Evolutionary conservation across 768 basidiomycete species (phyloP).

Genomic region (Saitozyma podzolica): DNA sequence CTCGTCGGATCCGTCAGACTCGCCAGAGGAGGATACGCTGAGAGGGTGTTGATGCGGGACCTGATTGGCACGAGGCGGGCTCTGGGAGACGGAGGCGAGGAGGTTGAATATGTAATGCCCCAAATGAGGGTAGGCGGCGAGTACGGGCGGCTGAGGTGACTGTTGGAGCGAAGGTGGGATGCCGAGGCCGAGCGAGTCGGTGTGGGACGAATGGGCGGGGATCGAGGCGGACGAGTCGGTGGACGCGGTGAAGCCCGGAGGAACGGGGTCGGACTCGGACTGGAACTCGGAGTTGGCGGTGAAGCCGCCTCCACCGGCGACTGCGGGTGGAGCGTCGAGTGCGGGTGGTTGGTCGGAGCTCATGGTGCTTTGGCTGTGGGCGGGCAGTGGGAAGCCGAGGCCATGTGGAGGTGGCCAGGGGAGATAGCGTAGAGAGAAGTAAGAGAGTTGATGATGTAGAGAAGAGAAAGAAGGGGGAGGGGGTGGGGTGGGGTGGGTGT

Average conservation of each 20-base stretch:
- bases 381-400: no score
- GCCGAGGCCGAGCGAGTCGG: slow-evolving; percentile 8
- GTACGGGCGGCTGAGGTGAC: slow-evolving; percentile 4
- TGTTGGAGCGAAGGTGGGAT: slow-evolving; percentile 5
- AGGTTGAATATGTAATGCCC: slow-evolving; percentile 42
- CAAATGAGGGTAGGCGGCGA: slow-evolving; percentile 37
- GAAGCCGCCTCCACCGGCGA: no score
- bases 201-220: not conserved
- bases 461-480: no score
- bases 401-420: no score
- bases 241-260: not conserved
- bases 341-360: no score
- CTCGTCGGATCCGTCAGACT: slow-evolving; percentile 41
- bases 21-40: slow-evolving; percentile 46
- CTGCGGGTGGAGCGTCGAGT: no score
- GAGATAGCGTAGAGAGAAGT: no score
- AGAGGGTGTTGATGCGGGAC: slow-evolving; percentile 40
- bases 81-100: slow-evolving; percentile 18
- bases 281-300: no score
- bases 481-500: no score
- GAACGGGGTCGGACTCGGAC: not conserved
- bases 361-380: no score
- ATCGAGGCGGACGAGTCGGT: not conserved
- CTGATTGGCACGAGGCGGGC: slow-evolving; percentile 18
- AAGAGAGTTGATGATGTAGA: no score